A percentile compares a stretch with the other conserved stretches of the same genome.
These are phyloP conservation scores for Lasiodiplodia citricola DNA, from an alignment of 2,329 filamentous ascomycete genomes.

Conservation along the genomic window DNA sequence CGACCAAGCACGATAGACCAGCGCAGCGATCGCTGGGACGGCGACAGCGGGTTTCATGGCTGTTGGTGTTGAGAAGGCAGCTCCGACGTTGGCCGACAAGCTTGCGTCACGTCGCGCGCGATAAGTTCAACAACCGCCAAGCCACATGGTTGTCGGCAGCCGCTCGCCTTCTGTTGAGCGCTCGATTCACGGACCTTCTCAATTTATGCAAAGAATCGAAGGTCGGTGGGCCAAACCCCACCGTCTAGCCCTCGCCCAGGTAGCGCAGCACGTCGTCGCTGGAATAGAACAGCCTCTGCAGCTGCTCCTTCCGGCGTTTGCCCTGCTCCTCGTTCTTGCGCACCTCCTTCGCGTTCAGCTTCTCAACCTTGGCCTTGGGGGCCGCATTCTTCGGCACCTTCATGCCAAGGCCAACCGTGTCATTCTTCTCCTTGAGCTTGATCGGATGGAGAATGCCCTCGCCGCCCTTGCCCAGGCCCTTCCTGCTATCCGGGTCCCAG, in stretches of 20 bases:
- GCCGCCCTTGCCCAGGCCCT: conserved; percentile 72
- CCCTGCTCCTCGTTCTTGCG: conserved; percentile 66
- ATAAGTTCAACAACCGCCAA: conserved; percentile 21
- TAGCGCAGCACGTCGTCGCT: conserved; percentile 79
- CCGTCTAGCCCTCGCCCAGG: conserved; percentile 54
- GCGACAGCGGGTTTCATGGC: conserved; percentile 35
- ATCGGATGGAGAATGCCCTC: conserved; percentile 77
- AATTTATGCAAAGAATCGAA: background rate
- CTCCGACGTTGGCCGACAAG: conserved; percentile 13
- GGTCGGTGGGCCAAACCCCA: background rate
- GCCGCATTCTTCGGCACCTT: conserved; percentile 41
- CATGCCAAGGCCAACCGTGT: conserved; percentile 75
- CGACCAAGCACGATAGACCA: conserved; percentile 48
- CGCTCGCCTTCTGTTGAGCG: conserved; percentile 7
- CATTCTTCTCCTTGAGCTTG: conserved; percentile 72
- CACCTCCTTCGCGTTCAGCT: conserved; percentile 55
- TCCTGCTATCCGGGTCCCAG: conserved; percentile 75
- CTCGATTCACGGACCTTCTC: background rate
- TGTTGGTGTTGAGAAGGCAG: conserved; percentile 16
- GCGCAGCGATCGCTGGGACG: conserved; percentile 40
- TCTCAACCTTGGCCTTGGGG: conserved; percentile 40
- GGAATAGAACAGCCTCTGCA: conserved; percentile 75
- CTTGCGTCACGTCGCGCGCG: conserved; percentile 11
- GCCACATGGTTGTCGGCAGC: background rate
- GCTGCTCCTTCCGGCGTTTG: conserved; percentile 64